A percentile compares a stretch with the other conserved stretches of the same genome.
These are phyloP conservation scores for Beta macrorhiza DNA, from an alignment of 179 eudicot genomes.

Conservation along the genomic window DNA sequence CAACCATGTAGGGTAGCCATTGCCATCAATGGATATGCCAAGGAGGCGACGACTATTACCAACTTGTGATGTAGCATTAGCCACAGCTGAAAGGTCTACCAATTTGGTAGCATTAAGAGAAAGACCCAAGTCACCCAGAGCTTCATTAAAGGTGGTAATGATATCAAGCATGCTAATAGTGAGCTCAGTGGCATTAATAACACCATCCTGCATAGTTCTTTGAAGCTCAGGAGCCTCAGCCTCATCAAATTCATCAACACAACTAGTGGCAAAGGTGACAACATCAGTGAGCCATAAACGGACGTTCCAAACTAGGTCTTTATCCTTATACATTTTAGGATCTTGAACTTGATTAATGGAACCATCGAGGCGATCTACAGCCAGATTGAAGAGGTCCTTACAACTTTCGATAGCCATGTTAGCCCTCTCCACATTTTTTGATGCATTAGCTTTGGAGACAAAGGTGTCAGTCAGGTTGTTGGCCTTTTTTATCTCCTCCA, in stretches of 20 bases:
- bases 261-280: slow-evolving; percentile 31
- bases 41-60: slow-evolving; percentile 28
- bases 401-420: slow-evolving; percentile 35
- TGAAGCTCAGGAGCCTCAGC: slow-evolving; percentile 36
- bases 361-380: slow-evolving; percentile 27
- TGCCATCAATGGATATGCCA: slow-evolving; percentile 29
- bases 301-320: slow-evolving; percentile 30
- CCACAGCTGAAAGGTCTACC: not conserved
- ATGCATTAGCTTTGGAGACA: slow-evolving; percentile 25
- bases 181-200: slow-evolving; percentile 32
- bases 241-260: slow-evolving; percentile 38
- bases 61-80: not conserved
- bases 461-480: slow-evolving; percentile 31
- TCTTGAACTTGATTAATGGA: slow-evolving; percentile 25
- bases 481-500: slow-evolving; percentile 33
- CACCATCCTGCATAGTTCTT: slow-evolving; percentile 28
- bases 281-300: slow-evolving; percentile 44
- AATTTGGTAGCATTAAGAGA: slow-evolving; percentile 26
- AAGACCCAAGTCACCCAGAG: slow-evolving; percentile 20
- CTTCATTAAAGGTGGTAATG: slow-evolving; percentile 32
- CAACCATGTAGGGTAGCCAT: slow-evolving; percentile 56
- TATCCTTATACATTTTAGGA: slow-evolving; percentile 23
- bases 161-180: slow-evolving; percentile 42
- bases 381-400: slow-evolving; percentile 25
- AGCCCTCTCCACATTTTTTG: slow-evolving; percentile 26